Conservation (phyloP, 2,329 filamentous ascomycete genomes). For the Leptographium flavum region DNA sequence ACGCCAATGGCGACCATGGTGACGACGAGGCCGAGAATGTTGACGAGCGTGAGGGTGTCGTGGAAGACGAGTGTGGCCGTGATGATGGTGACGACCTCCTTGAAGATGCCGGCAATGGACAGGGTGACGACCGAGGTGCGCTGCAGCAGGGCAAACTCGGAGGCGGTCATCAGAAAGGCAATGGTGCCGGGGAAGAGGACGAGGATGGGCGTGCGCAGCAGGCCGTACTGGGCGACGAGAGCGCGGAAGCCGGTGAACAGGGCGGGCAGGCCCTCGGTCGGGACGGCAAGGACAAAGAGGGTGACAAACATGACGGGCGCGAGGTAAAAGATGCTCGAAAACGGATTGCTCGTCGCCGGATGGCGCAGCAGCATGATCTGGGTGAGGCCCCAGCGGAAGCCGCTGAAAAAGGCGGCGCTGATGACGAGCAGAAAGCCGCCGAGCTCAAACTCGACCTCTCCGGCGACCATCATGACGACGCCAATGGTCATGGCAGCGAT, state of each 20-base stretch:
- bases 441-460: conserved; percentile 78
- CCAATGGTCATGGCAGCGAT: conserved; percentile 86
- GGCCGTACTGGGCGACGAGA: conserved; percentile 55
- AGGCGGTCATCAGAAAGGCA: conserved; percentile 92
- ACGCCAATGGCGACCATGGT: conserved; percentile 75
- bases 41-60: conserved; percentile 75
- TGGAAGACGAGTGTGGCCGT: conserved; percentile 80
- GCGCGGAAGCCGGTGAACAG: conserved; percentile 51
- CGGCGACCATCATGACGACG: conserved; percentile 96
- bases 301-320: conserved; percentile 90
- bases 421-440: conserved; percentile 88
- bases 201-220: conserved; percentile 51
- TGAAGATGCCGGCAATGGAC: conserved; percentile 95
- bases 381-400: conserved; percentile 96
- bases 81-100: conserved; percentile 91
- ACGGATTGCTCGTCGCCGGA: conserved; percentile 88
- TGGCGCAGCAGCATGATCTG: conserved; percentile 91
- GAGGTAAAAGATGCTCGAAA: conserved; percentile 95
- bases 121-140: conserved; percentile 92
- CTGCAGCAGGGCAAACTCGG: conserved; percentile 88
- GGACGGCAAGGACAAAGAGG: conserved; percentile 65
- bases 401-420: conserved; percentile 83
- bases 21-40: conserved; percentile 72
- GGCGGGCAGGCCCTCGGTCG: conserved; percentile 64
- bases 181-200: conserved; percentile 81